Evolutionary conservation across 208 protist species (phyloP), one percentile per base, ranked within the genome.

Genomic region (Angomonas desouzai): DNA sequence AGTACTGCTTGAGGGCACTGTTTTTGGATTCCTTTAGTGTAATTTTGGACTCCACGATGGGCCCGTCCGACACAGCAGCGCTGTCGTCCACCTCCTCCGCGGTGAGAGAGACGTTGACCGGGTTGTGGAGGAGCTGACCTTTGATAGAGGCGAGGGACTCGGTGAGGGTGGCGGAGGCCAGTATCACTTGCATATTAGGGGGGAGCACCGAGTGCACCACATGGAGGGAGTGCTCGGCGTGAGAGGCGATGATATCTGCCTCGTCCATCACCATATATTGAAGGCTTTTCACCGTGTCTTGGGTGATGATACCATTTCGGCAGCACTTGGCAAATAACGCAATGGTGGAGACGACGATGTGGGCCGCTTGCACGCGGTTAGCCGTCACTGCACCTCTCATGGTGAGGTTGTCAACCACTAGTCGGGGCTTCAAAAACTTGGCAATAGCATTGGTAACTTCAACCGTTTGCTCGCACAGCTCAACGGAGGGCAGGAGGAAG

Each of bases 91-190:
- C 80, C n/a, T 85, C 77, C 20, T 87, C 88, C 2, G 85, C 83
- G 6, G 84, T 91, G 13, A 97, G 76, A 20, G 93, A 91, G 32
- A 98, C 68, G 55, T 92, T 93, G 16, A 88, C 87, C 0, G 97
- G 95, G 55, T 96, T 97, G 62, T 91, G 92, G 38, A 99, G 83
- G 13, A 99, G 72, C 30, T 98, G 83, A 32, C 90, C 79, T 48
- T 97, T 96, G 43, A 99, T 79, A 18, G 87, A 76, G 11, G 95
- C 85, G 1, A 98, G 89, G 47, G 95, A 93, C 29, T 96, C 81
- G 2, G 84, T 98, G 13, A 98, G 76, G 3, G 96, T 98, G 18
- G 96, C 96, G 6, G 97, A 98, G 62, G 96, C 92, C 20, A 99
- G 77, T 48, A 98, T 87, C 16, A 89, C 84, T 75, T 99, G 98